Evolutionary conservation across 352 stramenopile species (phyloP), one percentile per base, ranked within the genome.

Genomic region (Aphanomyces stellatus): DNA sequence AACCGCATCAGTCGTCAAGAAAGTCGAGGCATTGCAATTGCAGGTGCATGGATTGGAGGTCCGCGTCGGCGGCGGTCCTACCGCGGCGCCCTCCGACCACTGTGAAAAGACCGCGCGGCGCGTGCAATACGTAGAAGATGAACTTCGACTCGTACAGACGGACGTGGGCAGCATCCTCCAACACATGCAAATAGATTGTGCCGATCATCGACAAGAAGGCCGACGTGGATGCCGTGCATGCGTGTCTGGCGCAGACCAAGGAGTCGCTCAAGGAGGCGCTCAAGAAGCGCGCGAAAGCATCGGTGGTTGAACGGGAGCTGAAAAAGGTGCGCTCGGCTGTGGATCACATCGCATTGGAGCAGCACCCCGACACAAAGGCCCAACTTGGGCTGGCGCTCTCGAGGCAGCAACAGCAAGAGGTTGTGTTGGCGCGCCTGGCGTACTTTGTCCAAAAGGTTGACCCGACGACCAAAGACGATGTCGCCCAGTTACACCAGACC

Each of bases 161-260:
- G 13, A 30, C 4, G 33, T 22, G 22, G 5, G 6, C 5, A 34
- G 48, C 42, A 27, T 51, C 22, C 10, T 51, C 22, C 13, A 51
- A 8, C 5, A 11, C 10, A 24, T 19, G 48, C n/a, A n/a, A n/a
- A 28, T 64, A 64, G 55, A 64, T 64, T 37, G 55, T 64, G n/a
- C 55, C 55, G 1, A 51, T 64, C 35, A 51, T 64, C 24, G 55
- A 64, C 22, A 46, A 46, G n/a, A 64, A 64, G 40, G 55, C 55
- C 35, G 55, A 64, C 37, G 33, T 64, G 24, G 55, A 64, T 1
- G 55, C 55, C 13, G 37, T 64, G 3, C 24, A 64, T 30, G 4
- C 24, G 5, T 46, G 35, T 11, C 35, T 64, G 35, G 37, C 31
- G 6, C 33, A 43, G 19, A 37, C 35, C 35, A 64, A 64, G 25